Evolutionary conservation across 106 monocot genomes (phyloP).

Genomic region (Dioscorea alata): DNA sequence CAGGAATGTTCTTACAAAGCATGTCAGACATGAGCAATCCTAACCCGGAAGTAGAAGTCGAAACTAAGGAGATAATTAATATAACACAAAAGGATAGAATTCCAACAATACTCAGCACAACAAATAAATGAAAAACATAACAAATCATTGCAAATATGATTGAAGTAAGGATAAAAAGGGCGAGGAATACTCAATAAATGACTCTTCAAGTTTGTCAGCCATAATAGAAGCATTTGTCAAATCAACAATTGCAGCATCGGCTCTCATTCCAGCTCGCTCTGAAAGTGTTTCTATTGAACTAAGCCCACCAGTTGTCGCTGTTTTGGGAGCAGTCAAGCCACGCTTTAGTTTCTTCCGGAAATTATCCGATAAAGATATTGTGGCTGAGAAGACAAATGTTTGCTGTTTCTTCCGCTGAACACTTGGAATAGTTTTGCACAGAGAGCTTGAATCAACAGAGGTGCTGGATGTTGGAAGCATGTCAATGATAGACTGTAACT

Average conservation of each 20-base stretch:
- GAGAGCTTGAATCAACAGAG: slow-evolving; percentile 11
- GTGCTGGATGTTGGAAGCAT: slow-evolving; percentile 56
- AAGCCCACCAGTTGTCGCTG: slow-evolving; percentile 27
- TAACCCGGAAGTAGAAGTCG: too few species aligned
- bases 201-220: slow-evolving; percentile 91
- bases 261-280: slow-evolving; percentile 82
- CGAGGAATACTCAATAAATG: slow-evolving; percentile 77
- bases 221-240: slow-evolving; percentile 78
- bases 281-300: slow-evolving; percentile 88
- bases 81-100: too few species aligned
- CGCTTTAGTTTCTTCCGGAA: slow-evolving; percentile 87
- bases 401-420: slow-evolving; percentile 73
- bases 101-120: too few species aligned
- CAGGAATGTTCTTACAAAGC: too few species aligned
- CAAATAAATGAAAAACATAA: too few species aligned
- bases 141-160: too few species aligned
- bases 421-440: slow-evolving; percentile 37
- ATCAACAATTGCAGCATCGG: slow-evolving; percentile 79
- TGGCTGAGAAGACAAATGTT: slow-evolving; percentile 96
- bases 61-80: too few species aligned
- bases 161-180: slow-evolving; percentile 4
- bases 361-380: slow-evolving; percentile 79
- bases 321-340: slow-evolving; percentile 34
- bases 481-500: slow-evolving; percentile 89
- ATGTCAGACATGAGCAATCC: too few species aligned